Evolutionary conservation across 257 asterid genomes (phyloP).

Genomic region (Scutellaria baicalensis): DNA sequence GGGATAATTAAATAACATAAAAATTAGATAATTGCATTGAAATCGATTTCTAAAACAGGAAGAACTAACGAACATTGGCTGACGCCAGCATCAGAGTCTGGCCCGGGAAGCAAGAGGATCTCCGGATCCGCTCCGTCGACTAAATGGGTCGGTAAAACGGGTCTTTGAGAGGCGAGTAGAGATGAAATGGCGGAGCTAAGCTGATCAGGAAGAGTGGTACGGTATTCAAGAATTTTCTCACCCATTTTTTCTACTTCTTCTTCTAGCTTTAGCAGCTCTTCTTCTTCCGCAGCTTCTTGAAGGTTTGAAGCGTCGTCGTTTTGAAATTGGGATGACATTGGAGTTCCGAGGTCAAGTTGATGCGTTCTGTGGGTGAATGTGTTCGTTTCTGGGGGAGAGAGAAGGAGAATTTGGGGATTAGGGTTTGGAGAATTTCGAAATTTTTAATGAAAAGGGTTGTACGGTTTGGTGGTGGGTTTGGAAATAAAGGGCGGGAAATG

Average conservation of each 20-base stretch:
- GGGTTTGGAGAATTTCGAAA: slow-evolving; percentile 20
- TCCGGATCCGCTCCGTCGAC: slow-evolving; percentile 23
- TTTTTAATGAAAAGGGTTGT: slow-evolving; percentile 4
- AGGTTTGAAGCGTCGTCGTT: slow-evolving; percentile 28
- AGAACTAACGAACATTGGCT: slow-evolving; percentile 22
- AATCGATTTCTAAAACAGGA: not conserved
- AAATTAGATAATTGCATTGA: not conserved
- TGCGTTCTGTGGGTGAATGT: not conserved
- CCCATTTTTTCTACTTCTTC: slow-evolving; percentile 54
- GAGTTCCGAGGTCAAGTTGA: slow-evolving; percentile 10
- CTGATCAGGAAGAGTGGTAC: slow-evolving; percentile 46
- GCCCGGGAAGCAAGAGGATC: slow-evolving; percentile 13
- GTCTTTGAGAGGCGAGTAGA: slow-evolving; percentile 46
- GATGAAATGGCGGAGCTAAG: slow-evolving; percentile 44
- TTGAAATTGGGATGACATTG: slow-evolving; percentile 19
- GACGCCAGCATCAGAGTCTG: slow-evolving; percentile 24
- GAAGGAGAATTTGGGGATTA: slow-evolving; percentile 13
- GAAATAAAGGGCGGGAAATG: not conserved
- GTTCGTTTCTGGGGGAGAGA: not conserved
- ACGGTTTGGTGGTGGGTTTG: not conserved
- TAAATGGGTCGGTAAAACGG: slow-evolving; percentile 23
- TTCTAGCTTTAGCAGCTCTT: slow-evolving; percentile 32
- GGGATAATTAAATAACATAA: not conserved
- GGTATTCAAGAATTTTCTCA: slow-evolving; percentile 34
- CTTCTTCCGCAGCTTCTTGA: slow-evolving; percentile 30